Evolutionary conservation across 805 yeast genomes (phyloP).

Genomic region (Kazachstania bromeliacearum): DNA sequence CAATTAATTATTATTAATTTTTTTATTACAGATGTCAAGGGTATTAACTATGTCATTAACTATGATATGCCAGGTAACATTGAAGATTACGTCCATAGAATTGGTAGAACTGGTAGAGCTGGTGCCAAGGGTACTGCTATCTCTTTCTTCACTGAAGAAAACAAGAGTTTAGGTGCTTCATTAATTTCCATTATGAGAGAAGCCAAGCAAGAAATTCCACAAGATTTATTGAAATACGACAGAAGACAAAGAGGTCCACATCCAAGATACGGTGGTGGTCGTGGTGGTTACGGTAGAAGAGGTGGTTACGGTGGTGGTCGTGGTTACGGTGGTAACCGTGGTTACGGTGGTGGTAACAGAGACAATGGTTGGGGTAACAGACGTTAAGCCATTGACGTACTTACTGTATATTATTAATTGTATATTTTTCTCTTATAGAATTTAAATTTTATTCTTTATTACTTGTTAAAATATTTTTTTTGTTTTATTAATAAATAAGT

Average conservation of each 20-base stretch:
- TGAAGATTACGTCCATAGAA: slow-evolving; percentile 97
- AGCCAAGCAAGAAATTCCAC: slow-evolving; percentile 87
- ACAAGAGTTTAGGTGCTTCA: slow-evolving; percentile 82
- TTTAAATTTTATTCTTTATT: no score
- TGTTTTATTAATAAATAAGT: no score
- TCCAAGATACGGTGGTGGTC: slow-evolving; percentile 48
- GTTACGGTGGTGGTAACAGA: slow-evolving; percentile 32
- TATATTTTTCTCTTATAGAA: no score
- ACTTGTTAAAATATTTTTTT: no score
- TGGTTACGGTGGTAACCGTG: slow-evolving; percentile 32
- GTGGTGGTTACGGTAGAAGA: slow-evolving; percentile 36
- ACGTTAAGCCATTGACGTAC: slow-evolving; percentile 1
- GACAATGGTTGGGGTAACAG: slow-evolving; percentile 17
- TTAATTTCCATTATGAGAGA: slow-evolving; percentile 84
- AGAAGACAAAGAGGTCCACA: slow-evolving; percentile 57
- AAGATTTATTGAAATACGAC: slow-evolving; percentile 65
- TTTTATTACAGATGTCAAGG: slow-evolving; percentile 85
- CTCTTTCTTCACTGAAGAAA: slow-evolving; percentile 83
- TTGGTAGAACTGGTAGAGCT: slow-evolving; percentile 99
- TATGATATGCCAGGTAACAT: slow-evolving; percentile 96
- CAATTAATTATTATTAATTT: slow-evolving; percentile 4
- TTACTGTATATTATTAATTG: slow-evolving; percentile 2
- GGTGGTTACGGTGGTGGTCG: slow-evolving; percentile 36
- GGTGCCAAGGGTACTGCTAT: slow-evolving; percentile 94
- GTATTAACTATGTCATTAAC: slow-evolving; percentile 87